Base-by-base conservation (phyloP, 2,329 filamentous ascomycete genomes). In the Metarhizium humberi region DNA sequence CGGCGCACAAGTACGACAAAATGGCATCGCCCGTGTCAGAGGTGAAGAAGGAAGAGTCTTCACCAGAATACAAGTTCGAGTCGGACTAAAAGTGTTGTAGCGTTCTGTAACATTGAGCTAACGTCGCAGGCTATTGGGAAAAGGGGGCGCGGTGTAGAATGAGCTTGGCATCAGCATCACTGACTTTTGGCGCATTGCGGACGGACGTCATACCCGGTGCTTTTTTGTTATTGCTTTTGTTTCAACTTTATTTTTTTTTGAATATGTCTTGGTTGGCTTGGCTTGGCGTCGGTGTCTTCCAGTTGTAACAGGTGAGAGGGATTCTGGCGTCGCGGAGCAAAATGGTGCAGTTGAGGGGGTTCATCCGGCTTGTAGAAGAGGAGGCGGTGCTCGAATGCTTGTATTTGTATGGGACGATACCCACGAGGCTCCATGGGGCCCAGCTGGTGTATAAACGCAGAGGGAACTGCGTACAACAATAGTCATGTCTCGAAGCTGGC, bases 341-440 rank as follows among this genome's bases (percentile, higher is more conserved):
- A 40, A 32, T 20, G 20, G 16, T 30, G 7, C 11, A 50, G 42
- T 16, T 16, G 14, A 32, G 50, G 30, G 25, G 34, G 30, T 29
- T 45, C 32, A 10, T 42, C 11, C 32, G 25, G 42, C 16, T 38
- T 34, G 34, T 38, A 32, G 38, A 3, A 13, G 20, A 8, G 8
- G 29, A 11, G 34, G 46, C 4, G 3, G 32, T 48, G 47, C 47
- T 56, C 50, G 51, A 38, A 34, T 54, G 40, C 40, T 29, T 58
- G 52, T 56, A 55, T 29, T 56, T 56, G 47, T 53, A 51, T 18
- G 40, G 30, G 40, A 56, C 52, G 55, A 58, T 58, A 58, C 55
- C 57, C 57, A 46, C 38, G 54, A 54, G 43, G 55, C 6, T 34
- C 32, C 6, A 10, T 49, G 36, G 45, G 46, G 38, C 29, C 36